Evolutionary conservation across 2,329 filamentous ascomycete species (phyloP).

Genomic region (Waltergamsia citrina): DNA sequence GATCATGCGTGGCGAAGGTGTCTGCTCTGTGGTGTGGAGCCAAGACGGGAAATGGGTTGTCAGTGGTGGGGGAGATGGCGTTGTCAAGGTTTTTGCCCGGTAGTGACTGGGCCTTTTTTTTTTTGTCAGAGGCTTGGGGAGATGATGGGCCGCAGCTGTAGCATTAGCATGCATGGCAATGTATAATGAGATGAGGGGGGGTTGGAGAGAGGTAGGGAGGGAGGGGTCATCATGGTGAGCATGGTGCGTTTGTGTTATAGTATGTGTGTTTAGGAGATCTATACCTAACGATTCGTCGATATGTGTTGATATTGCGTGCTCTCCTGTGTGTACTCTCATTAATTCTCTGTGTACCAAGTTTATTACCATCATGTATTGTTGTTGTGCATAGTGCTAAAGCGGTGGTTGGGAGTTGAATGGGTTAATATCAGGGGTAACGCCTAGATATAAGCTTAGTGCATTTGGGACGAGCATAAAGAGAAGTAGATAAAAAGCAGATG

Average conservation of each 20-base stretch:
- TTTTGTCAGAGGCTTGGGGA: neutral
- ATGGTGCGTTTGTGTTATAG: neutral
- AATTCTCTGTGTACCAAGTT: too few relatives aligned
- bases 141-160: neutral
- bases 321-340: too few relatives aligned
- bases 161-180: neutral
- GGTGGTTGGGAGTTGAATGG: too few relatives aligned
- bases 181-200: neutral
- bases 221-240: neutral
- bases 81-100: constrained; percentile 81
- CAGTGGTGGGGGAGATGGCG: constrained; percentile 86
- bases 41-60: constrained; percentile 92
- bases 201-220: neutral
- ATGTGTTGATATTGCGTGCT: neutral
- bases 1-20: constrained; percentile 90
- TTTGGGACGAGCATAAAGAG: too few relatives aligned
- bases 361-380: too few relatives aligned
- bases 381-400: too few relatives aligned
- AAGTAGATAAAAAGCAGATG: too few relatives aligned
- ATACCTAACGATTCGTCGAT: neutral
- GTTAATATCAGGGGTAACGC: neutral
- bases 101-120: constrained; percentile 15
- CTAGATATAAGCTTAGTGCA: neutral
- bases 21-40: constrained; percentile 92
- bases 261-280: neutral